phyloP scores from a whole-genome alignment of 805 yeast species.

The Kodamaea sagamina region DNA sequence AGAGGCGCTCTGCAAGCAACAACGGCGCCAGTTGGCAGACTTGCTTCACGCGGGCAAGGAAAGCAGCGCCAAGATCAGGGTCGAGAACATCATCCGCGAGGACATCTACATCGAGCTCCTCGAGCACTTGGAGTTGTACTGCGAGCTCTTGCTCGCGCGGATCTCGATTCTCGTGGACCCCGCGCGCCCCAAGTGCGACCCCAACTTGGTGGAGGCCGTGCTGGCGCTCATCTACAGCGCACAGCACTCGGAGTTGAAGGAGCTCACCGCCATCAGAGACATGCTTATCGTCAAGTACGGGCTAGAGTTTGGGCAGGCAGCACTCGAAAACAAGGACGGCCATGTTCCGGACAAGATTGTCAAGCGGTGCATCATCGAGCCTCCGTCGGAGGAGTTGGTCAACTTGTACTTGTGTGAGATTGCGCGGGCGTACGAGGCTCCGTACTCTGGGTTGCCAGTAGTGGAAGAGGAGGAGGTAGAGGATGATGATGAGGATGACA shows the following conservation, averaged over 20 bases:
- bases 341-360: conserved; percentile 69
- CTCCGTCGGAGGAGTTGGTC: conserved; percentile 69
- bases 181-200: conserved; percentile 46
- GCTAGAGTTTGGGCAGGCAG: conserved; percentile 59
- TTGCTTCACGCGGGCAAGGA: conserved; percentile 70
- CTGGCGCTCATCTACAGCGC: conserved; percentile 68
- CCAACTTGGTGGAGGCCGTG: conserved; percentile 74
- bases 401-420: conserved; percentile 73
- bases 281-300: conserved; percentile 65
- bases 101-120: conserved; percentile 78
- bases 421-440: conserved; percentile 75
- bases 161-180: conserved; percentile 57
- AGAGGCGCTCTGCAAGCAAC: conserved; percentile 72
- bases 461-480: conserved; percentile 25
- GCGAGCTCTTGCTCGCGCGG: conserved; percentile 79
- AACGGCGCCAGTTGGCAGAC: conserved; percentile 69
- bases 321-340: conserved; percentile 48
- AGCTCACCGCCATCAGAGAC: conserved; percentile 61
- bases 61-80: conserved; percentile 78
- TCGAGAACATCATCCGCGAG: conserved; percentile 80
- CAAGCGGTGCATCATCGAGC: conserved; percentile 60
- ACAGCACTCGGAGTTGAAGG: conserved; percentile 75
- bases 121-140: conserved; percentile 77
- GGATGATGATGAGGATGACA: conserved; percentile 33
- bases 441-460: conserved; percentile 57